A percentile compares a stretch with the other conserved stretches of the same genome.
These are phyloP conservation scores for Cylindrotheca closterium DNA, from an alignment of 108 stramenopile species.

Conservation along the genomic window DNA sequence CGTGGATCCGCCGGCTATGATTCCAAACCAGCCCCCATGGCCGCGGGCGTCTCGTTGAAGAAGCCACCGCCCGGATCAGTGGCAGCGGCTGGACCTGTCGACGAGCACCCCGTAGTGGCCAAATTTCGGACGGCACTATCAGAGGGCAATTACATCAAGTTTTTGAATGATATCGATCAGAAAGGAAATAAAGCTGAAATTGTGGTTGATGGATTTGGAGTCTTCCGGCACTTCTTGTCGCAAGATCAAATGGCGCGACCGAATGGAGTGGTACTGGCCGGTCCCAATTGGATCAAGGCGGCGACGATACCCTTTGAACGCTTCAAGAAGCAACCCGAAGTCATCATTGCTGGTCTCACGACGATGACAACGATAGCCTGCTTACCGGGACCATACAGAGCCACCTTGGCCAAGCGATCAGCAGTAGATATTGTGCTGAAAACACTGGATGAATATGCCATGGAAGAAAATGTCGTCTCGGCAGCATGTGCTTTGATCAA, in stretches of 20 bases:
- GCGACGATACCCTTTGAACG: slow-evolving; percentile 2
- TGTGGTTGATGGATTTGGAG: slow-evolving; percentile 9
- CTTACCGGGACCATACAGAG: slow-evolving; percentile 8
- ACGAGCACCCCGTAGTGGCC: background rate
- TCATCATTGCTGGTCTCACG: slow-evolving; percentile 13
- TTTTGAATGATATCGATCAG: slow-evolving; percentile 19
- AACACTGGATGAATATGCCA: slow-evolving; percentile 8
- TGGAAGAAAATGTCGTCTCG: slow-evolving; percentile 8
- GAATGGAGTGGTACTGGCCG: slow-evolving; percentile 16
- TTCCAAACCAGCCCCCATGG: too few species aligned
- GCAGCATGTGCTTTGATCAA: slow-evolving; percentile 10
- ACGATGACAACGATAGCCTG: slow-evolving; percentile 19
- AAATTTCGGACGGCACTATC: background rate
- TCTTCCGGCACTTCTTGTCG: slow-evolving; percentile 8
- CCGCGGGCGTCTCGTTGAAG: too few species aligned
- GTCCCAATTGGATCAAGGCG: slow-evolving; percentile 33
- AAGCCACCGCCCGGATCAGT: too few species aligned
- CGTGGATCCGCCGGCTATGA: too few species aligned
- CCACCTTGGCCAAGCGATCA: slow-evolving; percentile 9
- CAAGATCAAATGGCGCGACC: slow-evolving; percentile 16
- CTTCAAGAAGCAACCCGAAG: slow-evolving; percentile 2
- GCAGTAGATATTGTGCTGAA: slow-evolving; percentile 21
- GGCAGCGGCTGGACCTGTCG: too few species aligned
- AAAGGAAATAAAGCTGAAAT: slow-evolving; percentile 6
- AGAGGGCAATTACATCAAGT: slow-evolving; percentile 24